Evolutionary conservation across 768 basidiomycete species (phyloP).

Genomic region (Russula compacta): DNA sequence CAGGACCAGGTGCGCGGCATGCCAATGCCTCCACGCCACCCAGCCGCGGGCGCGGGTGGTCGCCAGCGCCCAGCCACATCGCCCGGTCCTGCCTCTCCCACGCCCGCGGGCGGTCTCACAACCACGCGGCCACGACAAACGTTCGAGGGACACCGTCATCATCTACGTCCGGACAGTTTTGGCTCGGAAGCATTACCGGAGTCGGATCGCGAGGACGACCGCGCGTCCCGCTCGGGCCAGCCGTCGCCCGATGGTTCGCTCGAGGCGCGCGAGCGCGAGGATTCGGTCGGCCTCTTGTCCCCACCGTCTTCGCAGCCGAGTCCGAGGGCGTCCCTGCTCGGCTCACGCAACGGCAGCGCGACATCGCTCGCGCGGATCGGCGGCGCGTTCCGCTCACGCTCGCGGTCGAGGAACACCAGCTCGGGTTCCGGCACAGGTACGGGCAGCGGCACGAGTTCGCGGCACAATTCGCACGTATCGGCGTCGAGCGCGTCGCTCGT

Average conservation of each 20-base stretch:
- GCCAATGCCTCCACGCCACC: conserved; percentile 43
- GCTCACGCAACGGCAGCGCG: conserved; percentile 34
- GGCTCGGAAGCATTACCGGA: not conserved
- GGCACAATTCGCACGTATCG: conserved; percentile 24
- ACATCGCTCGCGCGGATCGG: conserved; percentile 39
- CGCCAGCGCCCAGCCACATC: conserved; percentile 31
- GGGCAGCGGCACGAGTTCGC: conserved; percentile 20
- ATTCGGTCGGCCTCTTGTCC: conserved; percentile 49
- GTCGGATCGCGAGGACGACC: conserved; percentile 10
- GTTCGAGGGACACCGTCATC: conserved; percentile 19
- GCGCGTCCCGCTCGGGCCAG: conserved; percentile 27
- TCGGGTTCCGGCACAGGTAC: conserved; percentile 16
- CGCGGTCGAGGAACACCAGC: conserved; percentile 8
- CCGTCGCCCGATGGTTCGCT: conserved; percentile 40
- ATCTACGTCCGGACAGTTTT: conserved; percentile 2
- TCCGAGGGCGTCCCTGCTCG: conserved; percentile 40
- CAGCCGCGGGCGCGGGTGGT: conserved; percentile 25
- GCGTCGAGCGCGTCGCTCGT: conserved; percentile 19
- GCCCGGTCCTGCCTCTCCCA: conserved; percentile 27
- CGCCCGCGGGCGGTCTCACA: not conserved
- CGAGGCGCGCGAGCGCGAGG: conserved; percentile 55
- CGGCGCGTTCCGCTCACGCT: conserved; percentile 17
- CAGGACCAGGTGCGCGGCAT: conserved; percentile 26
- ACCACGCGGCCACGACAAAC: conserved; percentile 2
- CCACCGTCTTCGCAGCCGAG: conserved; percentile 34